These are phyloP conservation scores for Pyropia haitanensis DNA, from an alignment of 23 red algal genomes.

Conservation along the genomic window DNA sequence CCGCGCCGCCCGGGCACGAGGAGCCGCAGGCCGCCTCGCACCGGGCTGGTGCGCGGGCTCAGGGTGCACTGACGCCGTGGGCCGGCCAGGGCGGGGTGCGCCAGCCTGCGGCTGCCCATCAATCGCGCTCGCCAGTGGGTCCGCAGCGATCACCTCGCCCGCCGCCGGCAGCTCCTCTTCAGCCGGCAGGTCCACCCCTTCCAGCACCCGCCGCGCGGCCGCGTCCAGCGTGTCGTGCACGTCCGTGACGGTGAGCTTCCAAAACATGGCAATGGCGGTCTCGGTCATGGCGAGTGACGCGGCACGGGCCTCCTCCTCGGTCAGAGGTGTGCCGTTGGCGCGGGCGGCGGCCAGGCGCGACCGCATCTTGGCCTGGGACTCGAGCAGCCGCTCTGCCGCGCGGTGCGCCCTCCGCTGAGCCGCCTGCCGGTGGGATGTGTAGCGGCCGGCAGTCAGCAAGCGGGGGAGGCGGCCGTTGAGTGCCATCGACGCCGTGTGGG, in stretches of 20 bases:
- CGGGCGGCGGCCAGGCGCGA: slow-evolving; percentile 22
- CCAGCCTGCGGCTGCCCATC: slow-evolving; percentile 7
- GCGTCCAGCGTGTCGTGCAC: slow-evolving; percentile 54
- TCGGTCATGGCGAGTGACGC: slow-evolving; percentile 39
- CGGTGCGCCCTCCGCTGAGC: slow-evolving; percentile 34
- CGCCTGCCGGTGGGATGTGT: slow-evolving; percentile 34
- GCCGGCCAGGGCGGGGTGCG: slow-evolving; percentile 2
- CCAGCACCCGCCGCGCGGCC: slow-evolving; percentile 35
- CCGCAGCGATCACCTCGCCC: slow-evolving; percentile 1
- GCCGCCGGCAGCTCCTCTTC: slow-evolving; percentile 25
- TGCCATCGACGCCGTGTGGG: slow-evolving; percentile 19
- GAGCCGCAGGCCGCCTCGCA: too few relatives aligned
- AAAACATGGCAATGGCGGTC: slow-evolving; percentile 67
- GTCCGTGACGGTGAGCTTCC: slow-evolving; percentile 63
- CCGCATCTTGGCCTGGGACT: slow-evolving; percentile 37
- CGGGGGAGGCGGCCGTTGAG: slow-evolving; percentile 25
- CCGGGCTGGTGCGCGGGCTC: too few relatives aligned
- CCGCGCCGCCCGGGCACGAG: too few relatives aligned
- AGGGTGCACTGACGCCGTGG: too few relatives aligned
- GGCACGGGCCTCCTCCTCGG: slow-evolving; percentile 34
- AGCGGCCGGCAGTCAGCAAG: slow-evolving; percentile 18
- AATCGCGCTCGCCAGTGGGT: neutral
- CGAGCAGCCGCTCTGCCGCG: slow-evolving; percentile 40
- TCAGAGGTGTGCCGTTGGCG: slow-evolving; percentile 17
- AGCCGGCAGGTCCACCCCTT: slow-evolving; percentile 31